These are phyloP conservation scores for Penicillium sp. DNA, from an alignment of 2,329 filamentous ascomycete genomes.

Conservation along the genomic window DNA sequence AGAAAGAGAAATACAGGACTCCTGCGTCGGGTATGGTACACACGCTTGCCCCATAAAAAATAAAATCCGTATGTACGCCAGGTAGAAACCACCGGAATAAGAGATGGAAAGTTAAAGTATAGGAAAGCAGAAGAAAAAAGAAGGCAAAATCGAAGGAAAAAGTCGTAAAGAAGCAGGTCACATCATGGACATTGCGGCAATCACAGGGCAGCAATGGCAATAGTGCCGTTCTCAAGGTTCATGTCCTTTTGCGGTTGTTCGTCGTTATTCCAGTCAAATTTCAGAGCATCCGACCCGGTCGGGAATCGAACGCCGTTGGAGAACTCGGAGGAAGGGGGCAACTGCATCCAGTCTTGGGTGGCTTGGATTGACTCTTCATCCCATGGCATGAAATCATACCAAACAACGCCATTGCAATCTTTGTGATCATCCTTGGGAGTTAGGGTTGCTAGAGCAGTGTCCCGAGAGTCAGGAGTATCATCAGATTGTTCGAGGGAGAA, in stretches of 20 bases:
- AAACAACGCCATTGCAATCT: slow-evolving; percentile 14
- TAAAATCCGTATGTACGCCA: slow-evolving; percentile 19
- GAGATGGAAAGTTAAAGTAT: not conserved
- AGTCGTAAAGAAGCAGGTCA: slow-evolving; percentile 12
- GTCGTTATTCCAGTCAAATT: slow-evolving; percentile 43
- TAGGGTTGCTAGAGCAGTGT: slow-evolving; percentile 34
- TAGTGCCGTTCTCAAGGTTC: slow-evolving; percentile 25
- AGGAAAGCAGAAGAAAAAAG: not conserved
- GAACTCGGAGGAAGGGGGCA: slow-evolving; percentile 2
- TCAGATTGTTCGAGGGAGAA: slow-evolving; percentile 33
- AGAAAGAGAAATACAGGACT: slow-evolving; percentile 6
- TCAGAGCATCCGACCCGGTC: not conserved
- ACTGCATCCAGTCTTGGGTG: slow-evolving; percentile 14
- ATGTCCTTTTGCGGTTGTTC: slow-evolving; percentile 31
- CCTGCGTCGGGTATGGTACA: slow-evolving; percentile 22
- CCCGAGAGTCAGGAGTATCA: slow-evolving; percentile 41
- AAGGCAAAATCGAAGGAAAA: not conserved
- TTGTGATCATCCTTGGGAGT: slow-evolving; percentile 35
- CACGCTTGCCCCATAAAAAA: slow-evolving; percentile 14
- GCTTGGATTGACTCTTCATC: slow-evolving; percentile 15
- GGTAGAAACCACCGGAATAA: slow-evolving; percentile 12
- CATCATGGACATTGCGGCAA: not conserved
- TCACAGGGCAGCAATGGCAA: slow-evolving; percentile 31
- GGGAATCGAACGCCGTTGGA: not conserved
- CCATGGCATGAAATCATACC: slow-evolving; percentile 13